Evolutionary conservation across 78 protist genomes (phyloP).

Genomic region (Neovahlkampfia damariscottae): DNA sequence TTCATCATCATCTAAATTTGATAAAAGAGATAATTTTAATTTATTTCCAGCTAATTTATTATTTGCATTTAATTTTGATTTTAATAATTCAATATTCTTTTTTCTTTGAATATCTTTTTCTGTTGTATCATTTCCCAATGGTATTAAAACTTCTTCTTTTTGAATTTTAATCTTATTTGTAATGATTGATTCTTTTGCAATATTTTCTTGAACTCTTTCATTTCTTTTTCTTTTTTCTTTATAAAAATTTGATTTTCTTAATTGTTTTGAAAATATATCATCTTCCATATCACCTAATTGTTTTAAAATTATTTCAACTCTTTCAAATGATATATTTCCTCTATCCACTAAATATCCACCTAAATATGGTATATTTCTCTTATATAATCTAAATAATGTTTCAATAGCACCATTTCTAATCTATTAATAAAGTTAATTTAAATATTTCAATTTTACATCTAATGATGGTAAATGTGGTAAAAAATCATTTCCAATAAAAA

Average conservation of each 20-base stretch:
- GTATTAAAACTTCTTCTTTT: background rate
- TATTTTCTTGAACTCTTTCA: too few species aligned
- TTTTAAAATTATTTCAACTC: conserved; percentile 29
- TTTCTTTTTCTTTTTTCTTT: too few species aligned
- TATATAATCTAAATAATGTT: conserved; percentile 56
- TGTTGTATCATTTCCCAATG: background rate
- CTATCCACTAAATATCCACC: conserved; percentile 72
- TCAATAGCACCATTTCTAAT: conserved; percentile 86
- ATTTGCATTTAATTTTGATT: too few species aligned
- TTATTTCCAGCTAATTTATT: background rate
- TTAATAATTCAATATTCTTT: too few species aligned
- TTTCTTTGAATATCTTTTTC: too few species aligned
- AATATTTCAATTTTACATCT: too few species aligned
- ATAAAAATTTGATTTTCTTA: background rate
- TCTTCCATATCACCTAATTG: conserved; percentile 35
- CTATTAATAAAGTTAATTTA: too few species aligned
- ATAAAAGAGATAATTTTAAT: background rate
- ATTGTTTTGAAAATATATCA: conserved; percentile 2
- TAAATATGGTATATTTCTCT: conserved; percentile 20
- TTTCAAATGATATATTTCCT: conserved; percentile 31
- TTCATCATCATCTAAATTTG: conserved; percentile 3
- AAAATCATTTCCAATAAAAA: conserved; percentile 98
- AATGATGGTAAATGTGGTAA: conserved; percentile 93
- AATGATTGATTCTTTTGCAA: too few species aligned
- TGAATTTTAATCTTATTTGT: too few species aligned